Base-by-base conservation (phyloP, 2,329 filamentous ascomycete species). In the Berkeleyomyces basicola region DNA sequence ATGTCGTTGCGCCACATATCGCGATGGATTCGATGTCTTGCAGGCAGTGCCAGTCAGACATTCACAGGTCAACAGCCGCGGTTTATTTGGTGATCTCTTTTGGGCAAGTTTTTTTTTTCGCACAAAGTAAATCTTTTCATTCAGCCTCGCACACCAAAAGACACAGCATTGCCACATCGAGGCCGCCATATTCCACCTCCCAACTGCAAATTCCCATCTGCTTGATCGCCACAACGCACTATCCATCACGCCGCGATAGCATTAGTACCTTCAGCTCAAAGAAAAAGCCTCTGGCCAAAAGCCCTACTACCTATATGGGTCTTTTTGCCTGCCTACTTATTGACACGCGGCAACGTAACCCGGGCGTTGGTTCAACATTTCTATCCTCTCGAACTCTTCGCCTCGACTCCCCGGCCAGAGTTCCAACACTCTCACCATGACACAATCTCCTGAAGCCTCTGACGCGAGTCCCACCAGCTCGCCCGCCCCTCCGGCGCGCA, bases 401-500 rank as follows among this genome's bases (percentile, higher is more conserved):
- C 31, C 47, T 51, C 1, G 23, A 23, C 23, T 23, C 23, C 23
- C 23, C 23, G 23, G 23, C 23, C 23, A 23, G 23, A 31, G 11
- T 36, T 31, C 47, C 3, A 23, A 23, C 14, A 36, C 49, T 3
- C 11, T n/a, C 53, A 63, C 47, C 23, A 65, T 65, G 61, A 31
- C 64, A 31, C 43, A 58, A 11, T 71, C 64, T 71, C 70, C 63
- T n/a, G 73, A 71, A 65, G 74, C 74, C 67, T 79, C 77, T 58
- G 78, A 79, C 62, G 68, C 72, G 42, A 78, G 79, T 63, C 69
- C 71, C 0, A 73, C 74, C 31, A 79, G 76, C 68, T 80, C 78
- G 7, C 78, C 78, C 31, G 71, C 67, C 33, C 72, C 71, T 40
- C 67, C 67, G 61, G 76, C 77, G 66, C 68, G 68, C 49, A 62